These are phyloP conservation scores for Styphnolobium japonicum DNA, from an alignment of 306 rosid species.

Conservation along the genomic window DNA sequence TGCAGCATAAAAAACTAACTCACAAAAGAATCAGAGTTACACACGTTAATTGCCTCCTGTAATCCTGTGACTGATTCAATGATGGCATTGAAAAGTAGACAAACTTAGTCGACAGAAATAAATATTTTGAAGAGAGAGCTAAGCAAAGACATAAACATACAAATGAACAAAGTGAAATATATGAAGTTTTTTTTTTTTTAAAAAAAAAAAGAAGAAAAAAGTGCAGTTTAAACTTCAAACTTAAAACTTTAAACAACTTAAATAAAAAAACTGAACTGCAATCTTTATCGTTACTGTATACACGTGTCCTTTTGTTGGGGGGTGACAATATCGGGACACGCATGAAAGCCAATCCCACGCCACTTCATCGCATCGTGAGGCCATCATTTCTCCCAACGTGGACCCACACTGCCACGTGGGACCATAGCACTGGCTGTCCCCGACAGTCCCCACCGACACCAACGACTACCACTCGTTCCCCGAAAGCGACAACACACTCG, in stretches of 20 bases:
- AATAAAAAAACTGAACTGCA: background rate
- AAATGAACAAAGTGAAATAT: background rate
- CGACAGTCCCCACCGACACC: slow-evolving; percentile 48
- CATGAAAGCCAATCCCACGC: slow-evolving; percentile 37
- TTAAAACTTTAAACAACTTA: too few species aligned
- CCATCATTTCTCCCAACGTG: background rate
- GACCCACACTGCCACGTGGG: slow-evolving; percentile 41
- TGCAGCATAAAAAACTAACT: too few species aligned
- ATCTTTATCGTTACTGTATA: background rate
- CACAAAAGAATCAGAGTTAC: too few species aligned
- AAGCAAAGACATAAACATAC: too few species aligned
- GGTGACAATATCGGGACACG: background rate
- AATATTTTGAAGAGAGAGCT: too few species aligned
- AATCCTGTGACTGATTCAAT: too few species aligned
- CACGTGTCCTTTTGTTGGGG: background rate
- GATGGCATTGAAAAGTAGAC: too few species aligned
- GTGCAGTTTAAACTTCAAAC: too few species aligned
- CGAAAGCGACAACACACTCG: slow-evolving; percentile 39
- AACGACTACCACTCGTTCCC: slow-evolving; percentile 49
- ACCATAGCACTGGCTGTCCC: slow-evolving; percentile 37
- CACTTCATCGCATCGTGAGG: slow-evolving; percentile 33
- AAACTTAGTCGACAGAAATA: too few species aligned
- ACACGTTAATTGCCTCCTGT: too few species aligned
- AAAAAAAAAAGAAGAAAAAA: too few species aligned
- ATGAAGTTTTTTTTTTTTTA: too few species aligned